Percentiles rank a stretch among this genome's conserved stretches.
Conservation (phyloP, 768 basidiomycete genomes). For the Rhodotorula toruloides region DNA sequence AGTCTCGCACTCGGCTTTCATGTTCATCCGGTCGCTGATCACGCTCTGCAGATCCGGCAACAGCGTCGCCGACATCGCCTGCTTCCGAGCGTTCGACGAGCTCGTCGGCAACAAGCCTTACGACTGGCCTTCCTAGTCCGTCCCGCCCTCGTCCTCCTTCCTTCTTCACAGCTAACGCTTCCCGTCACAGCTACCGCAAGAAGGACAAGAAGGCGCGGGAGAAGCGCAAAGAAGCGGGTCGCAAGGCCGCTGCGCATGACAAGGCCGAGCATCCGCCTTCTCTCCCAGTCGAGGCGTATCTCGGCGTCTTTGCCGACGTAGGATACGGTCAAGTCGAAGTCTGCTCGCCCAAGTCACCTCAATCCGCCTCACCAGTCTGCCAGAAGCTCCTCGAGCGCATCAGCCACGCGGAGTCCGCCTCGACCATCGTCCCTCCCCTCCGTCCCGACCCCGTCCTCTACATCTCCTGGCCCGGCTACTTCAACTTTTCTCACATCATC, state of each 20-base stretch:
- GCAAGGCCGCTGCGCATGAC: too few relatives aligned
- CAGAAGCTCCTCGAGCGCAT: background rate
- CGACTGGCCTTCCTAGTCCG: background rate
- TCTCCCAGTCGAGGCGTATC: too few relatives aligned
- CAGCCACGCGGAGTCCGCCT: background rate
- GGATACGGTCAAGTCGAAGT: too few relatives aligned
- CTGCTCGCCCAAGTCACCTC: too few relatives aligned
- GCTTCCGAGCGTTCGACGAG: background rate
- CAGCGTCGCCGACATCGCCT: background rate
- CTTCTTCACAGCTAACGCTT: background rate
- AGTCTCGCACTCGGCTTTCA: background rate
- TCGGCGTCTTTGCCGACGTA: too few relatives aligned
- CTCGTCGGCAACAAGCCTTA: background rate
- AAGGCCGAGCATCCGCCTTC: too few relatives aligned
- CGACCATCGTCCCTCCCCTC: background rate
- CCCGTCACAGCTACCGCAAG: too few relatives aligned
- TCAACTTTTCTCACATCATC: background rate
- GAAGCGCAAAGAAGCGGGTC: too few relatives aligned
- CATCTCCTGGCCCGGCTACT: background rate
- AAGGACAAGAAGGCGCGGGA: too few relatives aligned
- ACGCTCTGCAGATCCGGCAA: background rate
- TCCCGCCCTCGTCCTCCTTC: too few relatives aligned
- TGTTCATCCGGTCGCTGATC: background rate
- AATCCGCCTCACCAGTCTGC: too few relatives aligned
- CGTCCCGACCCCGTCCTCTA: background rate